Evolutionary conservation across 345 rosid species (phyloP).

Genomic region (Populus pruinosa): DNA sequence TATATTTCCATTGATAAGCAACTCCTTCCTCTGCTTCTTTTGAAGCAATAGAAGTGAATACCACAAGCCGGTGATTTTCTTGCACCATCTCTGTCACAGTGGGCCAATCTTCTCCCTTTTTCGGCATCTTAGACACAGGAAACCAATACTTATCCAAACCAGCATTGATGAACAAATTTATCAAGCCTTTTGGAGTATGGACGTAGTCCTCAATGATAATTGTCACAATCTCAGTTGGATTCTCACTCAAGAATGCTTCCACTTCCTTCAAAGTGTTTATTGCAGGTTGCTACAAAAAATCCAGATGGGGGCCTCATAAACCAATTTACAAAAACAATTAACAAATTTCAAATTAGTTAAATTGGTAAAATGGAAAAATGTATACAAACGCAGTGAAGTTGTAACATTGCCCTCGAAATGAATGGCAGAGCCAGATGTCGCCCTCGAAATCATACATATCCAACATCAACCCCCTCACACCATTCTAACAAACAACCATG

Average conservation of each 20-base stretch:
- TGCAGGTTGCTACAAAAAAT: slow-evolving; percentile 76
- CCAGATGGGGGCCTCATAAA: slow-evolving; percentile 12
- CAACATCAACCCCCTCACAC: slow-evolving; percentile 93
- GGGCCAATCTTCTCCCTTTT: slow-evolving; percentile 95
- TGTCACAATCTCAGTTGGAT: slow-evolving; percentile 84
- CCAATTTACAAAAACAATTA: not conserved
- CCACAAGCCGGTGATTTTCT: slow-evolving; percentile 71
- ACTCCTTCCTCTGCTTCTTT: slow-evolving; percentile 97
- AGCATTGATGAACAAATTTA: slow-evolving; percentile 63
- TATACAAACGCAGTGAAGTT: slow-evolving; percentile 97
- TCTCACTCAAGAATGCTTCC: slow-evolving; percentile 71
- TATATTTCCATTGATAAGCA: slow-evolving; percentile 95
- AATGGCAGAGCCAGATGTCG: slow-evolving; percentile 98
- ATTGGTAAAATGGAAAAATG: slow-evolving; percentile 12
- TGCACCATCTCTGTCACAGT: slow-evolving; percentile 88
- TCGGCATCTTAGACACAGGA: slow-evolving; percentile 90
- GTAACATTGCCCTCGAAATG: slow-evolving; percentile 86
- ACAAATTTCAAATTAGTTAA: slow-evolving; percentile 1
- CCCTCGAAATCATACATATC: slow-evolving; percentile 89
- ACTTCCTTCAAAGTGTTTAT: slow-evolving; percentile 80
- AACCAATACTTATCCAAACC: slow-evolving; percentile 82
- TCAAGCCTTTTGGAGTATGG: slow-evolving; percentile 79
- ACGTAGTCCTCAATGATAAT: slow-evolving; percentile 91
- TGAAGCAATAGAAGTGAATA: slow-evolving; percentile 85
- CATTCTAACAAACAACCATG: slow-evolving; percentile 57